Evolutionary conservation across 305 asterid genomes (phyloP), one percentile per base, ranked within the genome.

Genomic region (Nicotiana rustica): DNA sequence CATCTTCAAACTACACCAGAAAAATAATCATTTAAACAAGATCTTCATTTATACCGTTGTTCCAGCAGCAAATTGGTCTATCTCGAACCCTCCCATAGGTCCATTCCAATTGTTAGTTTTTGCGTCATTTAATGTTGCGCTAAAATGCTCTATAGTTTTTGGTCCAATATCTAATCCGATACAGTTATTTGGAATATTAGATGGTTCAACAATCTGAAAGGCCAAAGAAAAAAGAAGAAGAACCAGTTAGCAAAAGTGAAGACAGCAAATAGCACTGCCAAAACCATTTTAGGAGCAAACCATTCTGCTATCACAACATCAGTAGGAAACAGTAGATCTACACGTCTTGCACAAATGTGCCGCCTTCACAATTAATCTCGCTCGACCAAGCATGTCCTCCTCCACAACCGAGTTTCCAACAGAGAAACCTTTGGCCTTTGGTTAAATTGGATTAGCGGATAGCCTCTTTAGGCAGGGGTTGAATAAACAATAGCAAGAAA

Each of bases 31-130:
- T 10, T 15, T 18, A 10, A 47, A 47, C 14, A 47, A 47, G 56
- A 47, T 44, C 9, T 77, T 4, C 19, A 78, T 56, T 47, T 47
- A 47, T 88, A 92, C 97, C 96, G 90, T 96, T 36, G 97, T 93
- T 84, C 96, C 97, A 3, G 90, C 87, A 10, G 97, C 97, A 86
- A 93, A 93, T 83, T 93, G 90, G 56, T 92, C 94, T 4, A 91
- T 90, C 84, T 93, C 97, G 67, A 91, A 93, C 12, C 92, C 94
- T 44, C 97, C 97, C 97, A 93, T 93, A 1, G 96, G 96, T 29
- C 97, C 97, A 36, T 93, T 93, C 96, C 96, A 93, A 81, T 91
- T 93, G 25, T 91, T 66, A 17, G 96, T 93, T 82, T 91, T 85
- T 52, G 96, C 92, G 55, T 90, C 85, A 52, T 93, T 93, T 70